Evolutionary conservation across 306 rosid species (phyloP).

Genomic region (Nissolia schottii): DNA sequence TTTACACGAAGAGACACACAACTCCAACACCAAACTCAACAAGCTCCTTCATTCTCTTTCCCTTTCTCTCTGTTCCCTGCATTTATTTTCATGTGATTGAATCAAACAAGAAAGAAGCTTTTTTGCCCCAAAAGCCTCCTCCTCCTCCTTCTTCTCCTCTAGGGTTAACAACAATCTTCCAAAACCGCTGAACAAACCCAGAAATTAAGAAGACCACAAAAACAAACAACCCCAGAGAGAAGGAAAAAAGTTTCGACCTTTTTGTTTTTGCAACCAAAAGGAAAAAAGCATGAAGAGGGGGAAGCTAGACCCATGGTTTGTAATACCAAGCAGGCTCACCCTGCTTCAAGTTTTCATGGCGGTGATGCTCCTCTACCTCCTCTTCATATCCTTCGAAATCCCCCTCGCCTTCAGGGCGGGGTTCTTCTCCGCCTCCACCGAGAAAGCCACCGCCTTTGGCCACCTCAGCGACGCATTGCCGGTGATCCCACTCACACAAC

Average conservation of each 20-base stretch:
- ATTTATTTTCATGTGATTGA: slow-evolving; percentile 10
- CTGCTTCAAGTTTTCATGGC: slow-evolving; percentile 68
- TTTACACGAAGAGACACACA: neutral
- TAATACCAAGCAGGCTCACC: slow-evolving; percentile 48
- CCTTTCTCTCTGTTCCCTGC: neutral
- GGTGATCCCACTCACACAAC: slow-evolving; percentile 2
- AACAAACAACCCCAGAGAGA: neutral
- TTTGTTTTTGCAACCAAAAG: neutral
- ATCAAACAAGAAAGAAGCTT: neutral
- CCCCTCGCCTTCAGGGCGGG: slow-evolving; percentile 55
- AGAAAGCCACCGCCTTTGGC: slow-evolving; percentile 33
- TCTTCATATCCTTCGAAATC: slow-evolving; percentile 78
- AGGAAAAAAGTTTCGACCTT: slow-evolving; percentile 7
- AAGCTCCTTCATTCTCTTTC: neutral
- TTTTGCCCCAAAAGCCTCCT: neutral
- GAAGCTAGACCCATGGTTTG: slow-evolving; percentile 45
- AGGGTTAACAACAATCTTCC: slow-evolving; percentile 31
- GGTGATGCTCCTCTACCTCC: slow-evolving; percentile 50
- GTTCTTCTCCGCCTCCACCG: slow-evolving; percentile 35
- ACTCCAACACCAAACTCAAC: neutral
- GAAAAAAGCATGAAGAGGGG: slow-evolving; percentile 57
- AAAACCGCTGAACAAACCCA: slow-evolving; percentile 1
- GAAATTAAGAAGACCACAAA: neutral
- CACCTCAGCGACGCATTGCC: slow-evolving; percentile 52
- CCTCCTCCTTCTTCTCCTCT: too few species aligned